phyloP scores from a whole-genome alignment of 2,329 filamentous ascomycete genomes.

The Fusarium temperatum region DNA sequence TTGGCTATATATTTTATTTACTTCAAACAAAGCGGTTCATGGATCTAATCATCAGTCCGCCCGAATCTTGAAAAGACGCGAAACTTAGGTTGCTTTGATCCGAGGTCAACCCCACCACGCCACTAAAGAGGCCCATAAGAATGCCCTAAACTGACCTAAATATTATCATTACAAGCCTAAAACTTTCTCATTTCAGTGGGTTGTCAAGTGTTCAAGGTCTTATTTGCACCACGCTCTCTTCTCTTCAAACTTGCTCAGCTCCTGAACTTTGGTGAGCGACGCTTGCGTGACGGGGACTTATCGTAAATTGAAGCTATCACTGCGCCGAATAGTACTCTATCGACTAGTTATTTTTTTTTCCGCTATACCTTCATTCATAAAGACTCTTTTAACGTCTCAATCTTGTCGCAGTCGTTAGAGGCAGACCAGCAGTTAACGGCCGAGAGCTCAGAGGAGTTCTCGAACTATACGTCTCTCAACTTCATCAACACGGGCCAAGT shows the following conservation, averaged over 20 bases:
- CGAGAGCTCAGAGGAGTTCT: too few relatives aligned
- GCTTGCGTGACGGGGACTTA: fast-evolving
- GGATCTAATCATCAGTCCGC: not conserved
- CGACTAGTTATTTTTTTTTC: not conserved
- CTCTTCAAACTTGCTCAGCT: not conserved
- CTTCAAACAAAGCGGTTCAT: too few relatives aligned
- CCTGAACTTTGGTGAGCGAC: not conserved
- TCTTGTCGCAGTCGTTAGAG: too few relatives aligned
- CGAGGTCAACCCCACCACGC: not conserved
- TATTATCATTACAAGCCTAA: not conserved
- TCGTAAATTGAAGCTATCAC: not conserved
- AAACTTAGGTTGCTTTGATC: not conserved
- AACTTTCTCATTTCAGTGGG: too few relatives aligned
- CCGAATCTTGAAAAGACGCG: not conserved
- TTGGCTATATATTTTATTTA: not conserved
- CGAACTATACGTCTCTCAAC: too few relatives aligned
- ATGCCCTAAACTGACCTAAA: not conserved
- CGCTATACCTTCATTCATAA: not conserved
- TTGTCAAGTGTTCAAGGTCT: too few relatives aligned
- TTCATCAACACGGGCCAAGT: too few relatives aligned
- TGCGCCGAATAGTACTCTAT: too few relatives aligned
- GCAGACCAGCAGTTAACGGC: too few relatives aligned
- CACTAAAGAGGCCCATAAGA: not conserved
- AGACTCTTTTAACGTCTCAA: too few relatives aligned
- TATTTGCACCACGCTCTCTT: not conserved